These are phyloP conservation scores for Hanseniaspora uvarum DNA, from an alignment of 1,139 yeast genomes.

Conservation along the genomic window DNA sequence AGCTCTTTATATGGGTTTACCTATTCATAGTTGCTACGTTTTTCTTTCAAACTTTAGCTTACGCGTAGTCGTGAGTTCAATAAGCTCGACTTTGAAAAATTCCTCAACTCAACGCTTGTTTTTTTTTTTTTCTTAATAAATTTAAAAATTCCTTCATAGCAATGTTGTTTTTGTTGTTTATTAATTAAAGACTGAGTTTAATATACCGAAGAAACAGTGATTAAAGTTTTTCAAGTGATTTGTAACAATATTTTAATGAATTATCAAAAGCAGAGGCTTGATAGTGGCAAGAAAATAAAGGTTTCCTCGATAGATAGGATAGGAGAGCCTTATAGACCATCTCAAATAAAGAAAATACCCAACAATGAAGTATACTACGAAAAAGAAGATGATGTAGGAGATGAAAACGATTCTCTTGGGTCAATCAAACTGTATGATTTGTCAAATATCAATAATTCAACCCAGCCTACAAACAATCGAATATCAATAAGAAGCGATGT, in stretches of 20 bases:
- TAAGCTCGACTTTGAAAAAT: no score
- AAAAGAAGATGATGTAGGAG: not conserved
- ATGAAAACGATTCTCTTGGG: not conserved
- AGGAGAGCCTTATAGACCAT: conserved; percentile 13
- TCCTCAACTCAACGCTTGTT: not conserved
- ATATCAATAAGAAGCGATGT: not conserved
- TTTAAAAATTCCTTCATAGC: conserved; percentile 20
- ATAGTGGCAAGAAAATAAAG: not conserved
- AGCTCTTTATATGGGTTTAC: no score
- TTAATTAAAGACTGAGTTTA: not conserved
- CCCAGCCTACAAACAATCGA: not conserved
- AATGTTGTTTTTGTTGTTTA: conserved; percentile 24
- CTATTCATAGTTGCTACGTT: no score
- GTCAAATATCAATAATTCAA: not conserved
- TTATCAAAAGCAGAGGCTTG: not conserved
- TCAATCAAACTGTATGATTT: not conserved
- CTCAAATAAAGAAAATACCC: not conserved
- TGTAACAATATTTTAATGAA: no score
- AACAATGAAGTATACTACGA: not conserved
- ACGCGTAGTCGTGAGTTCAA: no score
- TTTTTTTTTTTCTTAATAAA: not conserved
- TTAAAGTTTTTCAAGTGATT: no score
- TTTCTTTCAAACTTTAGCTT: no score
- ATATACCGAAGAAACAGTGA: not conserved
- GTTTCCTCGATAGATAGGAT: conserved; percentile 10